Percentiles rank a stretch among this genome's conserved stretches.
phyloP scores from a whole-genome alignment of 805 yeast species.

The Sugiyamaella chiloensis region DNA sequence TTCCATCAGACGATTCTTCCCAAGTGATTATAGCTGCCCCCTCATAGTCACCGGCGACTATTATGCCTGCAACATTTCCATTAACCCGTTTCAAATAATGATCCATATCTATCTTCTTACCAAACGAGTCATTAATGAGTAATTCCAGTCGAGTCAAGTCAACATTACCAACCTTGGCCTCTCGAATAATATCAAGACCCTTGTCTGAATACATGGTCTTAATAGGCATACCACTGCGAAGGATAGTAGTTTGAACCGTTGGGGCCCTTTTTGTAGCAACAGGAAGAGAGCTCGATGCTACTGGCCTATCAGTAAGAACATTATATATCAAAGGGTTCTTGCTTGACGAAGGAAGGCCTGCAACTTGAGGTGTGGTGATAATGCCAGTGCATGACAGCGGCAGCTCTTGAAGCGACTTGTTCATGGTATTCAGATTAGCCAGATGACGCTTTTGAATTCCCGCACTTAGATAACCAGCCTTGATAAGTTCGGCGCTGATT shows the following conservation, averaged over 20 bases:
- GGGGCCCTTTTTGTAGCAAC: constrained; percentile 57
- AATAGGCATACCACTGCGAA: constrained; percentile 72
- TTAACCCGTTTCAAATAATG: constrained; percentile 67
- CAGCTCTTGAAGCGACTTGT: constrained; percentile 47
- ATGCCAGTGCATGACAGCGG: constrained; percentile 70
- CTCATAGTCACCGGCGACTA: constrained; percentile 90
- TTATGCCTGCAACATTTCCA: constrained; percentile 65
- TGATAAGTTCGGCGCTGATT: constrained; percentile 55
- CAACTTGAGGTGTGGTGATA: constrained; percentile 78
- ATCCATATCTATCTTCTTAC: constrained; percentile 58
- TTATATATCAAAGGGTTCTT: constrained; percentile 88
- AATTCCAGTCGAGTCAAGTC: constrained; percentile 55
- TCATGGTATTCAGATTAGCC: constrained; percentile 66
- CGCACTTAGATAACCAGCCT: background rate
- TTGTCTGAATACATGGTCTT: constrained; percentile 35
- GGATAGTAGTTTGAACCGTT: constrained; percentile 67
- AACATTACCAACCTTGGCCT: constrained; percentile 40
- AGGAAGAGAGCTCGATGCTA: constrained; percentile 88
- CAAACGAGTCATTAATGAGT: constrained; percentile 78
- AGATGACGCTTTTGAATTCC: constrained; percentile 45
- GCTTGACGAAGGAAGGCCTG: constrained; percentile 45
- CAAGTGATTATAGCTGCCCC: constrained; percentile 92
- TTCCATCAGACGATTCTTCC: constrained; percentile 43
- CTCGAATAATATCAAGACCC: constrained; percentile 43
- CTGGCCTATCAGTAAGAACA: constrained; percentile 84